Percentiles rank a stretch among this genome's conserved stretches.
Conservation (phyloP, 2,329 filamentous ascomycete species). For the Colletotrichum ledebouriae region DNA sequence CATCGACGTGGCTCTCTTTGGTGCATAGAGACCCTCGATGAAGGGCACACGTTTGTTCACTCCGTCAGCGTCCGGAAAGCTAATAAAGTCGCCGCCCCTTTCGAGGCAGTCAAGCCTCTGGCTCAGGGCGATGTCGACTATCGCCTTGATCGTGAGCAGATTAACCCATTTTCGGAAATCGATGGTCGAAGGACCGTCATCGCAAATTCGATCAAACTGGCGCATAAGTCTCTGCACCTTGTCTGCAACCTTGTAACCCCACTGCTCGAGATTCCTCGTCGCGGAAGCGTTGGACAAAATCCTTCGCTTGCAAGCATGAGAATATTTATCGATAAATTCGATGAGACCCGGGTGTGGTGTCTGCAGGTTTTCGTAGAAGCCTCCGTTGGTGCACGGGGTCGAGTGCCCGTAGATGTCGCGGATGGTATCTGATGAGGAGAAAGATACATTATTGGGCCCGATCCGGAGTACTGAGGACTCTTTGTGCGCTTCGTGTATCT, state of each 20-base stretch:
- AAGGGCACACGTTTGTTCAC: not conserved
- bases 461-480: no score
- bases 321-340: slow-evolving; percentile 64
- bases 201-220: not conserved
- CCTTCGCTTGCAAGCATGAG: slow-evolving; percentile 65
- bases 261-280: slow-evolving; percentile 65
- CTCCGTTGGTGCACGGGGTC: no score
- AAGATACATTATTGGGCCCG: no score
- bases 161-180: slow-evolving; percentile 63
- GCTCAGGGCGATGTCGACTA: slow-evolving; percentile 67
- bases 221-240: slow-evolving; percentile 63
- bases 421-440: no score
- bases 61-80: slow-evolving; percentile 49
- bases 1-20: slow-evolving; percentile 2
- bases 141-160: slow-evolving; percentile 70
- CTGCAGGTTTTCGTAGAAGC: slow-evolving; percentile 41
- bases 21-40: not conserved
- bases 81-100: slow-evolving; percentile 60
- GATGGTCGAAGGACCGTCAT: fast-evolving
- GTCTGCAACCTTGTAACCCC: slow-evolving; percentile 68
- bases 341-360: slow-evolving; percentile 65
- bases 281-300: slow-evolving; percentile 65
- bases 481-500: no score
- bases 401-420: no score
- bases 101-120: slow-evolving; percentile 65